Conservation (phyloP, 306 rosid genomes). For the Glycine tomentella region DNA sequence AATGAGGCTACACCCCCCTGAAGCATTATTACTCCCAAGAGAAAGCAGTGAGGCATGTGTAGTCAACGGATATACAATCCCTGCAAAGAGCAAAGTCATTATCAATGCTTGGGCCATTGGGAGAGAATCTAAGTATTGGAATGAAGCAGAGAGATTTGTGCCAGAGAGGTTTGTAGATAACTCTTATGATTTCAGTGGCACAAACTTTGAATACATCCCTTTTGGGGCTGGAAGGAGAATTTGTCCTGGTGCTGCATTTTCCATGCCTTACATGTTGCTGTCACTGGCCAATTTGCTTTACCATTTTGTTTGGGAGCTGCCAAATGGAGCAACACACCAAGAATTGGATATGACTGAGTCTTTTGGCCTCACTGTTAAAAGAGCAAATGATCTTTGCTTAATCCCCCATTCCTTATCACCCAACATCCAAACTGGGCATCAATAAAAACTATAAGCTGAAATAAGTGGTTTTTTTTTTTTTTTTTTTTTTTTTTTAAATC, state of each 20-base stretch:
- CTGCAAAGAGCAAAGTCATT: slow-evolving; percentile 13
- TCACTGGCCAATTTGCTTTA: slow-evolving; percentile 23
- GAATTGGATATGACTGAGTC: not conserved
- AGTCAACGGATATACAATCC: not conserved
- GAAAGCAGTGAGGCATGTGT: not conserved
- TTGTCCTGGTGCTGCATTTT: slow-evolving; percentile 11
- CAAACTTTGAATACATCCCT: not conserved
- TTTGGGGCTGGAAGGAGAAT: slow-evolving; percentile 23
- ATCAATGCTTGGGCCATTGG: slow-evolving; percentile 24
- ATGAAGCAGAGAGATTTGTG: not conserved
- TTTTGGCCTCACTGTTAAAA: not conserved
- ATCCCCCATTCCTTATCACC: not conserved
- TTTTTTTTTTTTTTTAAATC: too few species aligned
- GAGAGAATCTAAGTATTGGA: not conserved
- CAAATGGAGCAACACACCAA: not conserved
- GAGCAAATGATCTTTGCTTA: slow-evolving; percentile 3
- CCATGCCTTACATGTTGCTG: not conserved
- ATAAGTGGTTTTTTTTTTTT: too few species aligned
- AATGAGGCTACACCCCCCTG: not conserved
- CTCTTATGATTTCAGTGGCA: not conserved
- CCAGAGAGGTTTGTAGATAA: not conserved
- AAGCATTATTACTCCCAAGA: slow-evolving; percentile 6
- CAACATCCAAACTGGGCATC: too few species aligned
- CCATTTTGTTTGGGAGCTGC: slow-evolving; percentile 12
- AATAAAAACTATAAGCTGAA: too few species aligned